Evolutionary conservation across 225 moss, liverwort and hornwort genomes (phyloP).

Genomic region (Physcomitrium patens): DNA sequence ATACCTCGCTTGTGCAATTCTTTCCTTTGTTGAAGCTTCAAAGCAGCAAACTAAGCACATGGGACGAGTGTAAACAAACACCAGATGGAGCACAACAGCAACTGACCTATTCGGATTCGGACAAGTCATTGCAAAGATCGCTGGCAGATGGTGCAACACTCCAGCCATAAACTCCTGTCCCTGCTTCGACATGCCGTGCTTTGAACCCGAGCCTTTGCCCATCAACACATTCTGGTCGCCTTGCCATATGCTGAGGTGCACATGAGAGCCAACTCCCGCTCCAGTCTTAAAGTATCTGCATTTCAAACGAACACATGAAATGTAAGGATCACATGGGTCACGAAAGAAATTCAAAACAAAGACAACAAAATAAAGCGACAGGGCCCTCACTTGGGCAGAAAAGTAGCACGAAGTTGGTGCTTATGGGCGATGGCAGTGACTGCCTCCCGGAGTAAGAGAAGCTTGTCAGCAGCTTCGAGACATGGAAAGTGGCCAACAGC

Average conservation of each 20-base stretch:
- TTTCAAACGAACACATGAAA: not conserved
- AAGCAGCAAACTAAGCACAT: not conserved
- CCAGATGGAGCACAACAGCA: not conserved
- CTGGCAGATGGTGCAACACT: slow-evolving; percentile 80
- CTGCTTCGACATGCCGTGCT: slow-evolving; percentile 78
- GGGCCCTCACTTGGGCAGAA: slow-evolving; percentile 78
- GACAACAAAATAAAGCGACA: not conserved
- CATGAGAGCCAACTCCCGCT: slow-evolving; percentile 78
- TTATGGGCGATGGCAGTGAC: slow-evolving; percentile 66
- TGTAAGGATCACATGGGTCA: not conserved
- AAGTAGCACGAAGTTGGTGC: slow-evolving; percentile 73
- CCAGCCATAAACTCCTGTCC: slow-evolving; percentile 90
- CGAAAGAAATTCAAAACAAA: not conserved
- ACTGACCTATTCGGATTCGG: slow-evolving; percentile 80
- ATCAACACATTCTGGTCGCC: slow-evolving; percentile 80
- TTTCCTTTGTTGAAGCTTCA: not conserved
- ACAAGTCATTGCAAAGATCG: slow-evolving; percentile 78
- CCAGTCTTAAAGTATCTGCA: slow-evolving; percentile 53
- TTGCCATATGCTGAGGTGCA: slow-evolving; percentile 86
- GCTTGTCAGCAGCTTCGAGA: slow-evolving; percentile 75
- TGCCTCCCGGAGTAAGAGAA: slow-evolving; percentile 81
- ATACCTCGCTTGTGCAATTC: not conserved
- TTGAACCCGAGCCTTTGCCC: slow-evolving; percentile 59
- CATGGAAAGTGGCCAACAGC: slow-evolving; percentile 72
- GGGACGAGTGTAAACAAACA: not conserved